Evolutionary conservation across 2,329 filamentous ascomycete genomes (phyloP), one percentile per base, ranked within the genome.

Genomic region (Cordyceps tenuipes): DNA sequence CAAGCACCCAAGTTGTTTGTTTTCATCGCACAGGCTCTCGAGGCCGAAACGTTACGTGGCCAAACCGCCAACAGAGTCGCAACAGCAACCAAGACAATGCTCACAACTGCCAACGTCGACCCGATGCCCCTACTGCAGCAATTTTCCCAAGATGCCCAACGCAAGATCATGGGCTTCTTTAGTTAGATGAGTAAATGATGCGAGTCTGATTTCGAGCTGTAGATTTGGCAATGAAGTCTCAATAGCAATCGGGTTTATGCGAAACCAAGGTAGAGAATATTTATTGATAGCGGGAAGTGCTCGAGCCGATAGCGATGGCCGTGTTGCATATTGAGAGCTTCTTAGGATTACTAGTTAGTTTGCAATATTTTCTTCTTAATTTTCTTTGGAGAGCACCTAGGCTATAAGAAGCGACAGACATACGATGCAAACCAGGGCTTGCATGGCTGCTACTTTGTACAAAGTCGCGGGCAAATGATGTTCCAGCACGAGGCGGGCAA

Each of bases 21-120:
- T 29, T 88, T 85, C 68, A 89, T 97, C 60, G 90, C 87, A 29
- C 88, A 95, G 72, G 93, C 92, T 21, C 84, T 99, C 15, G 93
- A 97, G 70, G 88, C 90, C 6, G 91, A 96, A 70, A 93, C 92
- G 19, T 79, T 99, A 46, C 89, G 92, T 69, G 92, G 92, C 21
- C 85, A 91, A 69, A 91, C 89, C 21, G 90, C 90, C 29, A 83
- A 79, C 63, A 85, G 88, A 63, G 88, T 96, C 61, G 89, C 91
- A 36, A 79, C 79, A 49, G 86, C 90, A 2, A 89, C 89, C 41
- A 96, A 96, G 76, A 77, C 83, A 57, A 80, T 99, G 55, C 82
- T 96, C 46, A 81, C 85, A 62, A 82, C 83, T 34, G 87, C 91
- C 5, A 86, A 85, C 57, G 78, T 94, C 51, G 89, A 96, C 68